These are phyloP conservation scores for Colletotrichum sp. DNA, from an alignment of 2,329 filamentous ascomycete species.

Conservation along the genomic window DNA sequence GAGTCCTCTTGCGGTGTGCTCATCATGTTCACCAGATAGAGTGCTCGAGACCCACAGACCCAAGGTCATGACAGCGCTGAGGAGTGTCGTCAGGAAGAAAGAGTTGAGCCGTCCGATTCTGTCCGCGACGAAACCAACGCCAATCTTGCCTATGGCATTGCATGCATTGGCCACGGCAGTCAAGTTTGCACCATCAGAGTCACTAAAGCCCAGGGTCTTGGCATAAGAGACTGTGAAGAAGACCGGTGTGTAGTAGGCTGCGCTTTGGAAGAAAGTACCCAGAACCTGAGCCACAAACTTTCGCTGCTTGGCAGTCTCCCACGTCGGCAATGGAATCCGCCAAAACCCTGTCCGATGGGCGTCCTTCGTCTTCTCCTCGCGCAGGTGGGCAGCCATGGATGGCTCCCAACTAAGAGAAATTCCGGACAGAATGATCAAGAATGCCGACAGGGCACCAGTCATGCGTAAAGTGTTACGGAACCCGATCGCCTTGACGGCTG, in stretches of 20 bases:
- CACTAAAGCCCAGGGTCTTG: constrained; percentile 34
- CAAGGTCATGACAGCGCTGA: background rate
- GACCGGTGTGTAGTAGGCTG: background rate
- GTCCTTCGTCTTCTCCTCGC: background rate
- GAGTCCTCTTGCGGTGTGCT: background rate
- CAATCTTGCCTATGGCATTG: constrained; percentile 41
- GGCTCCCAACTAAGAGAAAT: background rate
- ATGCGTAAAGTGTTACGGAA: background rate
- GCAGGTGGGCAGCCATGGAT: background rate
- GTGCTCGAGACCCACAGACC: background rate
- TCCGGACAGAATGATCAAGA: accelerated
- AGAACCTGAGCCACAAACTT: background rate
- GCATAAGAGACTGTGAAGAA: background rate
- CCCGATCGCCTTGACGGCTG: background rate
- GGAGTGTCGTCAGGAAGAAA: background rate
- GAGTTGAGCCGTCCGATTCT: constrained; percentile 42
- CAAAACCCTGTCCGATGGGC: background rate
- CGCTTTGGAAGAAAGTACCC: background rate
- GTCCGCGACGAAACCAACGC: constrained; percentile 41
- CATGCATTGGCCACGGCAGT: constrained; percentile 43
- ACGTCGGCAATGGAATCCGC: background rate
- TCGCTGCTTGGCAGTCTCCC: background rate
- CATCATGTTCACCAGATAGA: background rate
- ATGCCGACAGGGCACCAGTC: background rate
- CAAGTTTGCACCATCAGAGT: constrained; percentile 38